Conservation (phyloP, 805 yeast genomes). For the Cyberlindnera galapagoensis region DNA sequence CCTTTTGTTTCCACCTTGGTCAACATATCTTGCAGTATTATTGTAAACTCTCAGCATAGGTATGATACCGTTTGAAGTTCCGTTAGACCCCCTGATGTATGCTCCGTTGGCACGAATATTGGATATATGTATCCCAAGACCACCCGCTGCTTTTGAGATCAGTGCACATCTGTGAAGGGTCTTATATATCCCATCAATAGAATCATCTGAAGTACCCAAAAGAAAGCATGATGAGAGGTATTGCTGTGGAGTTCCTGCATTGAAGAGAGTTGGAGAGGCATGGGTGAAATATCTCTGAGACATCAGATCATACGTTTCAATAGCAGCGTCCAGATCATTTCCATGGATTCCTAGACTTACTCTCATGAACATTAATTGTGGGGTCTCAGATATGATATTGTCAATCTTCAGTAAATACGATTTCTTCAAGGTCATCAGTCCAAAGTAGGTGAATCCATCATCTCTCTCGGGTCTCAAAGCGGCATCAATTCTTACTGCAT, state of each 20-base stretch:
- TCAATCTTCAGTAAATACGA: slow-evolving; percentile 68
- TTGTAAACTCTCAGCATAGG: slow-evolving; percentile 97
- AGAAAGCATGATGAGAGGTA: slow-evolving; percentile 90
- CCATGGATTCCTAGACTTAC: slow-evolving; percentile 91
- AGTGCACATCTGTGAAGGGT: slow-evolving; percentile 84
- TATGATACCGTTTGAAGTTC: slow-evolving; percentile 84
- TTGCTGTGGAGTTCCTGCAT: slow-evolving; percentile 83
- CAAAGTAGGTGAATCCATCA: slow-evolving; percentile 74
- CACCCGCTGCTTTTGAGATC: slow-evolving; percentile 93
- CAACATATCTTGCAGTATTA: slow-evolving; percentile 94
- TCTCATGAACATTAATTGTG: slow-evolving; percentile 85
- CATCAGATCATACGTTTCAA: slow-evolving; percentile 86
- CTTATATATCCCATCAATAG: slow-evolving; percentile 91
- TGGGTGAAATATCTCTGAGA: slow-evolving; percentile 83
- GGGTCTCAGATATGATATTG: slow-evolving; percentile 77
- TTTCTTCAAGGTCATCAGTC: slow-evolving; percentile 86
- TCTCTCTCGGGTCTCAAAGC: slow-evolving; percentile 78
- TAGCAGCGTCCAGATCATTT: slow-evolving; percentile 50
- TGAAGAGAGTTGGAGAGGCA: slow-evolving; percentile 92
- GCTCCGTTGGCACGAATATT: slow-evolving; percentile 85
- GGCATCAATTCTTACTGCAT: slow-evolving; percentile 63
- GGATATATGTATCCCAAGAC: slow-evolving; percentile 85
- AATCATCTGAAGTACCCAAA: slow-evolving; percentile 87
- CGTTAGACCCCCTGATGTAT: slow-evolving; percentile 86
- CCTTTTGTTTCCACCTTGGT: slow-evolving; percentile 96